A percentile compares a stretch with the other conserved stretches of the same genome.
Conservation (phyloP, 257 asterid species). For the Osmanthus fragrans region DNA sequence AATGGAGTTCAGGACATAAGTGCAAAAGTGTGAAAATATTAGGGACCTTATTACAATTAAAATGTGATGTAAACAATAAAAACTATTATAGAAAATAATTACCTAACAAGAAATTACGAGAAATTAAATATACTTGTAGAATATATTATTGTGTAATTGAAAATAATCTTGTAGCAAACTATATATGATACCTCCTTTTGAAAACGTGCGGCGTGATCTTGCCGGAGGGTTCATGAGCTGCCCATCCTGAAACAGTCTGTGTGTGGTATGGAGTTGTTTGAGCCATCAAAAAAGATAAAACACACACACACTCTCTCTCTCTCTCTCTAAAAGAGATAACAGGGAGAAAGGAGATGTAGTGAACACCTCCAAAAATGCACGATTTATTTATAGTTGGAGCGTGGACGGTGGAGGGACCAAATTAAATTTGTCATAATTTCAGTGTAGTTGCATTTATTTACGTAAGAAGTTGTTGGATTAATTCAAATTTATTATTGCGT, state of each 20-base stretch:
- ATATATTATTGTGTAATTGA: too few species aligned
- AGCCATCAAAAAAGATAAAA: slow-evolving; percentile 32
- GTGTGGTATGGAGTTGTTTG: slow-evolving; percentile 57
- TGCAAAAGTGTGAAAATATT: too few species aligned
- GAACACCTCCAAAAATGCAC: not conserved
- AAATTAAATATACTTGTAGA: too few species aligned
- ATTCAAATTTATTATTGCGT: not conserved
- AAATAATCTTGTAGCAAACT: too few species aligned
- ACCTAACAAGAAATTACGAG: too few species aligned
- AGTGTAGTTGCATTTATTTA: not conserved
- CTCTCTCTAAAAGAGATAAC: not conserved
- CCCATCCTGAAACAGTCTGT: slow-evolving; percentile 59
- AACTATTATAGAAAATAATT: too few species aligned
- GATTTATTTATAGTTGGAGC: not conserved
- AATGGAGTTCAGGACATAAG: too few species aligned
- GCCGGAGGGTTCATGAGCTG: slow-evolving; percentile 50
- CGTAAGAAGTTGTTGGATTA: not conserved
- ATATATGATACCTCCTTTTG: slow-evolving; percentile 44
- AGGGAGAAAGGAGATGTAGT: not conserved
- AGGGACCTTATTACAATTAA: too few species aligned
- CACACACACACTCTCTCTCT: not conserved
- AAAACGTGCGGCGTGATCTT: slow-evolving; percentile 46
- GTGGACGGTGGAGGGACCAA: not conserved
- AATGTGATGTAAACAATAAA: too few species aligned
- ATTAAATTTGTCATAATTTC: not conserved